These are phyloP conservation scores for Globisporangium okanoganense DNA, from an alignment of 352 stramenopile species.

Conservation along the genomic window DNA sequence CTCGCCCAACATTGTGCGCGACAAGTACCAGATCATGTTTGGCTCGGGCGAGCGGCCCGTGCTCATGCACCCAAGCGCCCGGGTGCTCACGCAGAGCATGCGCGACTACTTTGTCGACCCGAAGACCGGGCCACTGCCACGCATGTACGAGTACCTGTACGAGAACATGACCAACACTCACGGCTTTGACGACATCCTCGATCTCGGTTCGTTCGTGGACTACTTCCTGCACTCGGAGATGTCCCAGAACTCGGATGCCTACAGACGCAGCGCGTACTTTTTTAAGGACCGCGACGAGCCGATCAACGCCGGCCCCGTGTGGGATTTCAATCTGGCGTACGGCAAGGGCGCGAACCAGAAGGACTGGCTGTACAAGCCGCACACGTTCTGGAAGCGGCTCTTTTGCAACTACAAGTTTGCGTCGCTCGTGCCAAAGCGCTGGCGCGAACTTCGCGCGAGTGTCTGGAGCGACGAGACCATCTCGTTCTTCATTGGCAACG, in stretches of 20 bases:
- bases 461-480: constrained; percentile 58
- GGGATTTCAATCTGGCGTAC: constrained; percentile 72
- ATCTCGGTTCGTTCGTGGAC: constrained; percentile 67
- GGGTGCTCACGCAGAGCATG: constrained; percentile 52
- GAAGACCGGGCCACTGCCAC: constrained; percentile 43
- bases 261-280: constrained; percentile 60
- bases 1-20: constrained; percentile 51
- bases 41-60: constrained; percentile 46
- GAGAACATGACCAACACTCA: constrained; percentile 59
- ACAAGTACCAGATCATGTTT: constrained; percentile 58
- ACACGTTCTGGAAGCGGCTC: constrained; percentile 60
- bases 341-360: constrained; percentile 31
- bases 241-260: constrained; percentile 57
- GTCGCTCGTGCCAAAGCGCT: constrained; percentile 50
- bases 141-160: constrained; percentile 56
- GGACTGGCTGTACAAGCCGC: constrained; percentile 50
- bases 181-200: constrained; percentile 43
- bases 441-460: constrained; percentile 33
- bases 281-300: constrained; percentile 64
- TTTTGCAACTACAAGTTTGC: constrained; percentile 73
- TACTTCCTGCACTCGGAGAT: constrained; percentile 71
- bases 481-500: constrained; percentile 33
- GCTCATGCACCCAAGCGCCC: constrained; percentile 35
- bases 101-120: constrained; percentile 55
- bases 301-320: constrained; percentile 65